Evolutionary conservation across 345 rosid genomes (phyloP).

Genomic region (Clausena lansium): DNA sequence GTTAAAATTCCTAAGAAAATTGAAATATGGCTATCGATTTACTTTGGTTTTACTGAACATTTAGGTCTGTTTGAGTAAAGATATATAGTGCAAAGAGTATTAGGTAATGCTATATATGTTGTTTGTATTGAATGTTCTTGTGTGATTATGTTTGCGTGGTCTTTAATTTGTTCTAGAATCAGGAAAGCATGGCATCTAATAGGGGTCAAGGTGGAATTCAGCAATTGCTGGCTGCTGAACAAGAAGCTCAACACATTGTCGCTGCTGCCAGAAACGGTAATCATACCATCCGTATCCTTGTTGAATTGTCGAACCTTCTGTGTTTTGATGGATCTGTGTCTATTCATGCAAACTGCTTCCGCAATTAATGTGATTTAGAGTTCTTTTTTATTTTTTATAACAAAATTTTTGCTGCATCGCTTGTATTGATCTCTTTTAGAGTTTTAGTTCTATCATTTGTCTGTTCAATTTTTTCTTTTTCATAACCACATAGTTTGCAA

Average conservation of each 20-base stretch:
- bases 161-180: slow-evolving; percentile 2
- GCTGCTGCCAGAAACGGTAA: slow-evolving; percentile 65
- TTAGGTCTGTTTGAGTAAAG: neutral
- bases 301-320: neutral
- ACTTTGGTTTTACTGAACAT: neutral
- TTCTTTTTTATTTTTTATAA: neutral
- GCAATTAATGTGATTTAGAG: neutral
- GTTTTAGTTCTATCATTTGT: neutral
- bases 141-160: neutral
- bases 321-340: neutral
- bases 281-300: neutral
- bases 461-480: neutral
- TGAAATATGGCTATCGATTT: neutral
- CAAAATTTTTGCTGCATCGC: neutral
- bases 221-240: slow-evolving; percentile 87
- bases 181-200: slow-evolving; percentile 55
- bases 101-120: neutral
- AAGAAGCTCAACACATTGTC: slow-evolving; percentile 88
- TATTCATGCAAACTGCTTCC: neutral
- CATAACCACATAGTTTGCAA: neutral
- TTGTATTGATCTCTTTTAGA: neutral
- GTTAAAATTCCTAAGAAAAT: neutral
- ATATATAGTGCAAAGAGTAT: neutral
- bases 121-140: neutral
- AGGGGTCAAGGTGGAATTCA: slow-evolving; percentile 87